Conservation (phyloP, 2,329 filamentous ascomycete genomes). For the Fusarium redolens region DNA sequence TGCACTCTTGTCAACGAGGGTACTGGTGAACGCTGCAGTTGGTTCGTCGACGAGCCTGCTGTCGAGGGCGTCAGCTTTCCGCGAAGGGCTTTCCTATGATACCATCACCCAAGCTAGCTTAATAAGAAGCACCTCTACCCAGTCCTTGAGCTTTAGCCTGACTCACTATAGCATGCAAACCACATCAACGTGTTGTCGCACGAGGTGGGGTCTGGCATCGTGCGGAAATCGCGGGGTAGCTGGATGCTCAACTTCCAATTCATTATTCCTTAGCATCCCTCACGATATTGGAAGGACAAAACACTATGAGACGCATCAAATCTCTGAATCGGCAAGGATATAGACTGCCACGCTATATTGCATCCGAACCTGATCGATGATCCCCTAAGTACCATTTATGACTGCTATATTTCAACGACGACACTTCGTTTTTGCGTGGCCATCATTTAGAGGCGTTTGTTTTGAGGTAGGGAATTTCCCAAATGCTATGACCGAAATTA, state of each 20-base stretch:
- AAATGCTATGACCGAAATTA: constrained; percentile 22
- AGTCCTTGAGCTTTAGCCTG: constrained; percentile 17
- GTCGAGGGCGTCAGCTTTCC: constrained; percentile 88
- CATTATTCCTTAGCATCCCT: background rate
- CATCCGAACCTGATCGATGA: background rate
- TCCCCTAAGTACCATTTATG: constrained; percentile 15
- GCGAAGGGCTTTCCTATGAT: constrained; percentile 71
- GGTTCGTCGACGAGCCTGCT: constrained; percentile 92
- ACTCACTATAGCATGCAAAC: constrained; percentile 16
- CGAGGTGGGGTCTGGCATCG: constrained; percentile 20
- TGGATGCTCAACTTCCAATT: constrained; percentile 25
- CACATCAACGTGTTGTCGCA: constrained; percentile 9
- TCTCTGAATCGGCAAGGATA: constrained; percentile 4
- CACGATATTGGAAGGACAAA: background rate
- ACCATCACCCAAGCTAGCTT: constrained; percentile 14
- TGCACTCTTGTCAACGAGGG: constrained; percentile 89
- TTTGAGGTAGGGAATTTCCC: constrained; percentile 25
- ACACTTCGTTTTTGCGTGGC: constrained; percentile 29
- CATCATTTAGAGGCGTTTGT: constrained; percentile 43
- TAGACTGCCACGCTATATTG: constrained; percentile 13
- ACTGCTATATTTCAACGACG: constrained; percentile 15
- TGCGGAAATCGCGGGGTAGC: constrained; percentile 33
- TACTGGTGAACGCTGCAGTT: constrained; percentile 87
- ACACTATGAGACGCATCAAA: background rate
- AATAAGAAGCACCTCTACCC: constrained; percentile 17